Conservation (phyloP, 2,329 filamentous ascomycete genomes). For the Colletotrichum godetiae region DNA sequence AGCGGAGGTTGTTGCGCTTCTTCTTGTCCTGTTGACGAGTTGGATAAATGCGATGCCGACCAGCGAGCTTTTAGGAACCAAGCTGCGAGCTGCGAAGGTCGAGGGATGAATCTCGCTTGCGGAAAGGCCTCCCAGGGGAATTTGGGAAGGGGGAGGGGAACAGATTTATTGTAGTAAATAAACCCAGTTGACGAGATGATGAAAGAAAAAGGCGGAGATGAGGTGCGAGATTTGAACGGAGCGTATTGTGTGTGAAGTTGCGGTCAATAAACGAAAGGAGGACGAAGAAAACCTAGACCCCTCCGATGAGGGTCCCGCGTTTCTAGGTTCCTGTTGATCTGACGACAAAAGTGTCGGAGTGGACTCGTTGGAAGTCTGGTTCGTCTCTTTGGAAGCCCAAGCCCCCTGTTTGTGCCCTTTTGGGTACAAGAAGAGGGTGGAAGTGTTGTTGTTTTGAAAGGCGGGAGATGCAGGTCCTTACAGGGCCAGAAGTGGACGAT, state of each 20-base stretch:
- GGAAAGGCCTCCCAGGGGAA: slow-evolving; percentile 19
- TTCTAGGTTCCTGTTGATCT: slow-evolving; percentile 26
- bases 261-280: slow-evolving; percentile 12
- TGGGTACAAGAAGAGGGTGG: background rate
- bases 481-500: slow-evolving; percentile 17
- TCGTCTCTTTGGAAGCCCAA: background rate
- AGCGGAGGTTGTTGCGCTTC: background rate
- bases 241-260: slow-evolving; percentile 26
- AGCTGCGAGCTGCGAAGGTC: slow-evolving; percentile 29
- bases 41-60: slow-evolving; percentile 1
- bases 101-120: slow-evolving; percentile 1
- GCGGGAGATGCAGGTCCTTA: slow-evolving; percentile 15
- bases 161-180: background rate
- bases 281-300: slow-evolving; percentile 11
- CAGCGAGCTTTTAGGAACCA: slow-evolving; percentile 34
- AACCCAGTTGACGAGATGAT: slow-evolving; percentile 25
- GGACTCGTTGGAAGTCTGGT: slow-evolving; percentile 1
- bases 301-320: slow-evolving; percentile 6
- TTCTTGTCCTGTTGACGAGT: background rate
- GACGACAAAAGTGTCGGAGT: slow-evolving; percentile 27
- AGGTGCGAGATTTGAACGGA: slow-evolving; percentile 5
- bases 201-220: slow-evolving; percentile 27
- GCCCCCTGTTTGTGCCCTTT: slow-evolving; percentile 6
- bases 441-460: slow-evolving; percentile 1
- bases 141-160: background rate